Percentiles rank a stretch among this genome's conserved stretches.
Conservation (phyloP, 768 basidiomycete genomes). For the Amanita rubescens region DNA sequence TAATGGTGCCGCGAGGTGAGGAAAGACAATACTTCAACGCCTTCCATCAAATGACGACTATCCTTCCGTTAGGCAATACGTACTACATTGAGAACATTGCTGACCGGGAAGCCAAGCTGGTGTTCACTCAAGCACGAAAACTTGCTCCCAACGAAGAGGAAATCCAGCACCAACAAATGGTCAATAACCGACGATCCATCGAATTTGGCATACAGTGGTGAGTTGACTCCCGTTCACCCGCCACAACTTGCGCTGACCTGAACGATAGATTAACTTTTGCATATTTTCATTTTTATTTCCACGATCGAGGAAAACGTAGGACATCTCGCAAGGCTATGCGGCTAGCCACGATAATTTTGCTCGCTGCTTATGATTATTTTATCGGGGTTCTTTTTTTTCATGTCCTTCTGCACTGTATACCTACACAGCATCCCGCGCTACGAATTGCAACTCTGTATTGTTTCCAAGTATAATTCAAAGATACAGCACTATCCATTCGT, state of each 20-base stretch:
- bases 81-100: slow-evolving; percentile 88
- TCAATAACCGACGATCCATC: slow-evolving; percentile 3
- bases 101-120: slow-evolving; percentile 71
- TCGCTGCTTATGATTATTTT: not conserved
- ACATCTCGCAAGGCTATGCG: not conserved
- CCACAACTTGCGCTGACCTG: not conserved
- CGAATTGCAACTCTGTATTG: too few species aligned
- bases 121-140: slow-evolving; percentile 85
- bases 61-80: slow-evolving; percentile 70
- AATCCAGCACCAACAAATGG: not conserved
- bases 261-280: not conserved
- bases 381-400: not conserved
- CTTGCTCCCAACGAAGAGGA: slow-evolving; percentile 14
- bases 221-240: not conserved
- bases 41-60: not conserved
- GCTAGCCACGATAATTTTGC: not conserved
- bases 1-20: slow-evolving; percentile 84
- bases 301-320: not conserved
- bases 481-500: too few species aligned
- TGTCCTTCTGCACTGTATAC: not conserved
- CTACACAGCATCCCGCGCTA: too few species aligned
- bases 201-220: not conserved
- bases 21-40: not conserved
- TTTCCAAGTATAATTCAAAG: too few species aligned
- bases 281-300: not conserved